Conservation (phyloP, 1,284 basidiomycete species). For the Tilletia setariae region DNA sequence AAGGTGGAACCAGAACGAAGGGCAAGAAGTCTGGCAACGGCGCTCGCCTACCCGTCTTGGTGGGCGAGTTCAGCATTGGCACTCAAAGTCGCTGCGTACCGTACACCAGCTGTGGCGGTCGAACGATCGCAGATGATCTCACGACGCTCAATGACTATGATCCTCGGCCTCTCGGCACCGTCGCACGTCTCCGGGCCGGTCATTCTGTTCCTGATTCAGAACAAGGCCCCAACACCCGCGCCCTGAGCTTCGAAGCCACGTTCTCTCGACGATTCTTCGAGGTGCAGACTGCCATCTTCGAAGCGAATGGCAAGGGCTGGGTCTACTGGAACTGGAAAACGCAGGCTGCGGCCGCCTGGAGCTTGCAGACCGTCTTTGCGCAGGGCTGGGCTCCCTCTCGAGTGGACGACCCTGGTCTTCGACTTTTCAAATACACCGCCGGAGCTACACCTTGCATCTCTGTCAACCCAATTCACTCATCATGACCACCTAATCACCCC, state of each 20-base stretch:
- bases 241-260: neutral
- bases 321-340: slow-evolving; percentile 76
- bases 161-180: slow-evolving; percentile 33
- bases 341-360: slow-evolving; percentile 41
- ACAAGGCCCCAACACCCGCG: neutral
- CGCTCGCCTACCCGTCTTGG: too few species aligned
- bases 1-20: neutral
- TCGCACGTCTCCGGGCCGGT: slow-evolving; percentile 22
- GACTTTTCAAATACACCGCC: too few species aligned
- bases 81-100: too few species aligned
- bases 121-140: slow-evolving; percentile 29
- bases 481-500: too few species aligned
- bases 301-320: slow-evolving; percentile 57
- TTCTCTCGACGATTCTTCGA: slow-evolving; percentile 18
- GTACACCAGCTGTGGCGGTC: slow-evolving; percentile 21
- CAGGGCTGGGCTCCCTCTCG: slow-evolving; percentile 39
- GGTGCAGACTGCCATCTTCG: slow-evolving; percentile 15
- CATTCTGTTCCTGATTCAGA: too few species aligned
- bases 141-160: slow-evolving; percentile 34
- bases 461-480: too few species aligned
- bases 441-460: too few species aligned
- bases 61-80: too few species aligned
- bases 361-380: slow-evolving; percentile 49
- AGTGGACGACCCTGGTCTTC: too few species aligned
- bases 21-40: too few species aligned